phyloP scores from a whole-genome alignment of 148 eudicot species.

The Vaccinium corymbosum region DNA sequence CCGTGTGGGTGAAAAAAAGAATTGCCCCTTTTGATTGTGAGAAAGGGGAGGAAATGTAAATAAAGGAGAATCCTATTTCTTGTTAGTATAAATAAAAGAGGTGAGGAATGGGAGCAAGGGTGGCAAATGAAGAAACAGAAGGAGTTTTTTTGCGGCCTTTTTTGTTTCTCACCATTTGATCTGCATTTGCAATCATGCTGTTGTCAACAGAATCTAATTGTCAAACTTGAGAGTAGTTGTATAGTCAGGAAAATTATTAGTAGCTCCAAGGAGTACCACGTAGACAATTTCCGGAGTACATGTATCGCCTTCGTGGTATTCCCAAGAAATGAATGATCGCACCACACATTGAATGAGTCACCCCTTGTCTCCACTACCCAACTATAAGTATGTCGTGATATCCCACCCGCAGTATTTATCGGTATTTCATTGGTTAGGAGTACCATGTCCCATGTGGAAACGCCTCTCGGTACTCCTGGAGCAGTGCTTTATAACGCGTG shows the following conservation, averaged over 20 bases:
- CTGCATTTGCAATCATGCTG: not conserved
- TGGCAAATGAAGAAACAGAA: too few relatives aligned
- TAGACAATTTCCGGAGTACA: not conserved
- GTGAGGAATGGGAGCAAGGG: too few relatives aligned
- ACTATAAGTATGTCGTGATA: not conserved
- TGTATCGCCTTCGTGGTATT: not conserved
- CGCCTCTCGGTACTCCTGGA: too few relatives aligned
- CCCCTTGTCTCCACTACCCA: not conserved
- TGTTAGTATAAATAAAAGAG: too few relatives aligned
- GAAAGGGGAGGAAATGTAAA: too few relatives aligned
- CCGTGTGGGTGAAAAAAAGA: too few relatives aligned
- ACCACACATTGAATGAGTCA: not conserved
- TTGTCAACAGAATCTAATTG: not conserved
- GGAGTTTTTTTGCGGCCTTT: too few relatives aligned
- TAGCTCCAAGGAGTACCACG: not conserved
- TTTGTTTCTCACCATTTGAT: too few relatives aligned
- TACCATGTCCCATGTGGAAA: too few relatives aligned
- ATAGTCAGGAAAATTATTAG: not conserved
- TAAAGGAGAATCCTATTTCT: too few relatives aligned
- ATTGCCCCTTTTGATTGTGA: too few relatives aligned
- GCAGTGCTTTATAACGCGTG: not conserved
- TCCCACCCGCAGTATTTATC: not conserved
- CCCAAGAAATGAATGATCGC: not conserved
- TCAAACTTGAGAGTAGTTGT: constrained; percentile 4
- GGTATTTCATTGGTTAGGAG: too few relatives aligned